These are phyloP conservation scores for Sphagnum contortum DNA, from an alignment of 225 moss, liverwort and hornwort genomes.

Conservation along the genomic window DNA sequence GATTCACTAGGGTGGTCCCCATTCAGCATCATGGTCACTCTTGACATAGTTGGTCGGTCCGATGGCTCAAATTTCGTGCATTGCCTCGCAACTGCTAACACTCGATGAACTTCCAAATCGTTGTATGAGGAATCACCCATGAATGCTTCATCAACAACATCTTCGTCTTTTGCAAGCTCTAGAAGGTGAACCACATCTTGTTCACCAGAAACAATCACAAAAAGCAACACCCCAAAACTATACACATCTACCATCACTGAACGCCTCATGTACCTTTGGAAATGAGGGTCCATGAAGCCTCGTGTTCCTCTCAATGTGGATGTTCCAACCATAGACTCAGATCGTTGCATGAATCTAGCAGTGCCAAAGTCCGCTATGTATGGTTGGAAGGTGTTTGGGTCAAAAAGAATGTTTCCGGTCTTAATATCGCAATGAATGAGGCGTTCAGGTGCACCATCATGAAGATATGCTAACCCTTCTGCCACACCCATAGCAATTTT, in stretches of 20 bases:
- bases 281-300: constrained; percentile 6
- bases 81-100: background rate
- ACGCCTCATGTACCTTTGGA: background rate
- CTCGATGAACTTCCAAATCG: background rate
- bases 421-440: constrained; percentile 16
- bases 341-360: background rate
- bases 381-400: background rate
- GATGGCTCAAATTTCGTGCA: background rate
- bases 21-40: background rate
- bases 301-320: constrained; percentile 3
- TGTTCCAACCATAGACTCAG: background rate
- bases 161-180: background rate
- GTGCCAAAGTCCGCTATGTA: constrained; percentile 11
- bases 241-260: constrained; percentile 2
- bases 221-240: constrained; percentile 2
- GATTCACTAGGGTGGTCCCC: background rate
- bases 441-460: constrained; percentile 4
- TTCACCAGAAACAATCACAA: background rate
- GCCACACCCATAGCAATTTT: constrained; percentile 5
- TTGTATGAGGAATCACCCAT: background rate
- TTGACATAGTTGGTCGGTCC: background rate
- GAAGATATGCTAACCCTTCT: constrained; percentile 5
- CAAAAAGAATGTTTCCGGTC: constrained; percentile 14
- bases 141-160: background rate
- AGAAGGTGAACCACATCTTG: background rate